Conservation (phyloP, 805 yeast species). For the Hanseniaspora mollemarum region DNA sequence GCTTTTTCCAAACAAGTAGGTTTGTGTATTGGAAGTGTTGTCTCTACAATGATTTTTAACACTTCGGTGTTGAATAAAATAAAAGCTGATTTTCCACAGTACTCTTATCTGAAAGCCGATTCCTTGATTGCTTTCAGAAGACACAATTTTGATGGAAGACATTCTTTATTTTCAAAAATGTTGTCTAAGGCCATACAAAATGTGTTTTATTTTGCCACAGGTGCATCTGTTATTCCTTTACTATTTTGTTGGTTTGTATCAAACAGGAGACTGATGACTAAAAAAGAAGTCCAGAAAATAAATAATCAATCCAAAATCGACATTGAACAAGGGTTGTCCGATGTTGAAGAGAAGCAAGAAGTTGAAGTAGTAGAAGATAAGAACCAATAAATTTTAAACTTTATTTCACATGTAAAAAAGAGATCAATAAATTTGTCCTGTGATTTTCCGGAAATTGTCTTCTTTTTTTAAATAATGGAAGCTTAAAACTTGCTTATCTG, state of each 20-base stretch:
- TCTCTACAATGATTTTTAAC: slow-evolving; percentile 23
- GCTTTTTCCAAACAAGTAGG: slow-evolving; percentile 24
- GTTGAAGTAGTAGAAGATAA: too few relatives aligned
- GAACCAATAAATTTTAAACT: too few relatives aligned
- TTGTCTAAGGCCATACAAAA: slow-evolving; percentile 20
- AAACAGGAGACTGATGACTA: slow-evolving; percentile 16
- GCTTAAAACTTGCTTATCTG: too few relatives aligned
- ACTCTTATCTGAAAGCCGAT: slow-evolving; percentile 18
- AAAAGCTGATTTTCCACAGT: slow-evolving; percentile 9
- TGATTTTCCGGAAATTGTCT: too few relatives aligned
- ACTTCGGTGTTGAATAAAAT: slow-evolving; percentile 21
- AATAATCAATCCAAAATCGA: not conserved
- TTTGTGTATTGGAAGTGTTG: slow-evolving; percentile 23
- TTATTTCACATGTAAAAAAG: too few relatives aligned
- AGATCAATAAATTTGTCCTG: too few relatives aligned
- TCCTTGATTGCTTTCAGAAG: slow-evolving; percentile 20
- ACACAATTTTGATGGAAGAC: slow-evolving; percentile 22
- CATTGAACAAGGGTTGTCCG: not conserved
- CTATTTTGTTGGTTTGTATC: slow-evolving; percentile 20
- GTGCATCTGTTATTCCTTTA: slow-evolving; percentile 20
- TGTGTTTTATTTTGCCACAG: slow-evolving; percentile 24
- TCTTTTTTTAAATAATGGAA: too few relatives aligned
- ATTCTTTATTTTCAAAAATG: slow-evolving; percentile 19
- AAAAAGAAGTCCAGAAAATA: not conserved
- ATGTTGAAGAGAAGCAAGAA: not conserved